A percentile compares a stretch with the other conserved stretches of the same genome.
Conservation (phyloP, 169 alveolate species). For the Amoebophrya sp. region DNA sequence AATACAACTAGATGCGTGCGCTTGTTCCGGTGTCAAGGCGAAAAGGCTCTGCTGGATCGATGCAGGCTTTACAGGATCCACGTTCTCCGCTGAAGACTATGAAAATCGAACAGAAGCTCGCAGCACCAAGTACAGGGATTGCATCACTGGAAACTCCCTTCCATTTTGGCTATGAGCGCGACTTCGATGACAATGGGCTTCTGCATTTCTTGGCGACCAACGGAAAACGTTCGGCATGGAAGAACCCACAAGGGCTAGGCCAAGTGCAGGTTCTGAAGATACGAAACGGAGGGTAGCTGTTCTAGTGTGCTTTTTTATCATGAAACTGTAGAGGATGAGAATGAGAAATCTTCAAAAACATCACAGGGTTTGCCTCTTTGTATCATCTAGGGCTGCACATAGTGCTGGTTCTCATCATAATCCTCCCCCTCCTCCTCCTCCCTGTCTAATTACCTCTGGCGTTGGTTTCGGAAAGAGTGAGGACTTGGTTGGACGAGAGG, state of each 20-base stretch:
- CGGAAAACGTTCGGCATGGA: background rate
- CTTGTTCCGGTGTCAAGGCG: background rate
- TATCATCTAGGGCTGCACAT: too few relatives aligned
- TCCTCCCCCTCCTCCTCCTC: too few relatives aligned
- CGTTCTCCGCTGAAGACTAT: background rate
- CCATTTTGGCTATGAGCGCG: background rate
- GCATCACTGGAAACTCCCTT: background rate
- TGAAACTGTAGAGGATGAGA: too few relatives aligned
- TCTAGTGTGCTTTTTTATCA: too few relatives aligned
- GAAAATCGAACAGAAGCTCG: background rate
- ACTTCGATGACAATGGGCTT: background rate
- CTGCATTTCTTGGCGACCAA: background rate
- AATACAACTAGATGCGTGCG: conserved; percentile 14
- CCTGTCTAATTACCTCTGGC: too few relatives aligned
- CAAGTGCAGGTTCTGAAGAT: background rate
- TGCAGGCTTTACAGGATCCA: background rate
- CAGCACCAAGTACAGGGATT: background rate
- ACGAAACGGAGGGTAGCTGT: background rate
- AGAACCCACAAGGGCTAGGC: background rate
- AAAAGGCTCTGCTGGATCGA: too few relatives aligned
- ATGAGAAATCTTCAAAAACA: too few relatives aligned
- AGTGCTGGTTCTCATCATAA: too few relatives aligned
- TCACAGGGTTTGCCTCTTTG: too few relatives aligned
- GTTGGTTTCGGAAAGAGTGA: conserved; percentile 60
- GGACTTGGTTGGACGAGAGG: conserved; percentile 64